These are phyloP conservation scores for Delitschia confertaspora DNA, from an alignment of 495 filamentous ascomycete genomes.

Conservation along the genomic window DNA sequence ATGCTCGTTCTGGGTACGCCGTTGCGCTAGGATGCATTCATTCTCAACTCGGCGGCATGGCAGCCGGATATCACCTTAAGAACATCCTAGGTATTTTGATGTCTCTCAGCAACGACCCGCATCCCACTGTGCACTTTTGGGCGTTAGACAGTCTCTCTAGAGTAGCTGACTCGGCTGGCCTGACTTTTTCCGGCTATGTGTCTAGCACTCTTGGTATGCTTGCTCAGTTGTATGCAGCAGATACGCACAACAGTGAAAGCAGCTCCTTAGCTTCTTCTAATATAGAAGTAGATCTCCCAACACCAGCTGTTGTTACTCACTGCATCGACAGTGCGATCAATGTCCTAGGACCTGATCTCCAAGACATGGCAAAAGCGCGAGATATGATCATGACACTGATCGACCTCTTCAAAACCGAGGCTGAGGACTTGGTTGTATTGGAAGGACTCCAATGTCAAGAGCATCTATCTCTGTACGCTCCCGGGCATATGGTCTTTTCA, in stretches of 20 bases:
- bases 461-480: conserved; percentile 86
- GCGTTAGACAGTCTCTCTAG: conserved; percentile 79
- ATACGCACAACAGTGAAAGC: conserved; percentile 85
- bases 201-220: conserved; percentile 86
- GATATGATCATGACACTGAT: conserved; percentile 85
- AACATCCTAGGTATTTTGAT: conserved; percentile 90
- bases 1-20: conserved; percentile 85
- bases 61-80: conserved; percentile 92
- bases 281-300: conserved; percentile 71
- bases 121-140: conserved; percentile 93
- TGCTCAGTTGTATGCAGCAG: conserved; percentile 80
- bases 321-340: conserved; percentile 94
- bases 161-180: conserved; percentile 84
- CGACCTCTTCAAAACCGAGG: conserved; percentile 71
- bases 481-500: conserved; percentile 70
- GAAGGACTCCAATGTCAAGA: conserved; percentile 79
- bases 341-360: conserved; percentile 88
- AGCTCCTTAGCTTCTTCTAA: conserved; percentile 73
- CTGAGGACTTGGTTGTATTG: conserved; percentile 59
- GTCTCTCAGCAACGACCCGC: conserved; percentile 93
- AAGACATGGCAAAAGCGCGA: conserved; percentile 83
- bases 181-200: conserved; percentile 85
- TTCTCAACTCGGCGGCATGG: conserved; percentile 93
- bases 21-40: conserved; percentile 90
- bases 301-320: conserved; percentile 70